phyloP scores from a whole-genome alignment of 768 basidiomycete species.

The Amanita subjunquillea region DNA sequence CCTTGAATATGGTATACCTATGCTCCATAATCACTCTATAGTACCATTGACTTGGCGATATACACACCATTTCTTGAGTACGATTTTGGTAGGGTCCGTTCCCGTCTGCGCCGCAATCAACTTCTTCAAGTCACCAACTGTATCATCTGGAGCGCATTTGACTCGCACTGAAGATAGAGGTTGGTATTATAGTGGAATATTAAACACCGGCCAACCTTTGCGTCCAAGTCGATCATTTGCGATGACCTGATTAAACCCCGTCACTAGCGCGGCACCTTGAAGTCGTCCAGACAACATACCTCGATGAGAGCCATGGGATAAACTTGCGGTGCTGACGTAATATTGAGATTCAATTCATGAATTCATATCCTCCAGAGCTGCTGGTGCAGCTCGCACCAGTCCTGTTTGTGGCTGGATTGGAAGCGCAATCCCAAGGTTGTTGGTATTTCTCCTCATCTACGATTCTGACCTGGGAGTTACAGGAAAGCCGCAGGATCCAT shows the following conservation, averaged over 20 bases:
- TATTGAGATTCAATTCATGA: constrained; percentile 39
- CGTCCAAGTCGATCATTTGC: constrained; percentile 9
- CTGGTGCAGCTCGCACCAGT: constrained; percentile 84
- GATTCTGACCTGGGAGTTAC: constrained; percentile 14
- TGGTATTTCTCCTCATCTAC: constrained; percentile 4
- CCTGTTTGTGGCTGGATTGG: constrained; percentile 90
- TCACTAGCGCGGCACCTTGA: background rate
- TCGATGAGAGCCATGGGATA: constrained; percentile 7
- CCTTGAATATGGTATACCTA: constrained; percentile 94
- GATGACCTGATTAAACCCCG: constrained; percentile 5
- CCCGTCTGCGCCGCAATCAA: constrained; percentile 96
- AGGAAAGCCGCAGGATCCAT: constrained; percentile 43
- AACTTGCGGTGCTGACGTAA: background rate
- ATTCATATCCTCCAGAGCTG: constrained; percentile 87
- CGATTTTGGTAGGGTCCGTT: constrained; percentile 76
- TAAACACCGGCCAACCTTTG: constrained; percentile 3
- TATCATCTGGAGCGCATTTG: constrained; percentile 92
- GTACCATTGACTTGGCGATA: background rate
- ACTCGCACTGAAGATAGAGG: constrained; percentile 64
- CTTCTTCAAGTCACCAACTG: constrained; percentile 94
- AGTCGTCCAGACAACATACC: background rate
- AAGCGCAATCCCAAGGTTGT: constrained; percentile 21
- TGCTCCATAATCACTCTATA: background rate
- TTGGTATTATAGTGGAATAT: background rate
- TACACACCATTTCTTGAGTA: constrained; percentile 91